Evolutionary conservation across 129 eudicot genomes (phyloP), one percentile per base, ranked within the genome.

Genomic region (Escallonia rubra): DNA sequence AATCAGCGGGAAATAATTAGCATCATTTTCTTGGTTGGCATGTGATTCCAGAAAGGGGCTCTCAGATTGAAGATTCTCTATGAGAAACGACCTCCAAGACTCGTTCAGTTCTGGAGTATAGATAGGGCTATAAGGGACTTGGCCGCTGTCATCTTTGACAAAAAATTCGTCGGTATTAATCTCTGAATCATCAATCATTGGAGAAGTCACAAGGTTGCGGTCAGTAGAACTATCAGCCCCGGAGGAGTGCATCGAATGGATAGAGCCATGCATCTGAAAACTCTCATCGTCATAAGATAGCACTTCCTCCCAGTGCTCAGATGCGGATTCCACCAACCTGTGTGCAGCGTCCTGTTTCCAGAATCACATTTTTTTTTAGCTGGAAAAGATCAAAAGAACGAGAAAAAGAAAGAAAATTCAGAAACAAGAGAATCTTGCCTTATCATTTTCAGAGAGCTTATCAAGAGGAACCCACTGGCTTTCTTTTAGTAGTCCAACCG

Each of bases 391-490:
- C 2, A 16, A 41, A 4, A 12, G 40, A 59, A 54, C 13, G 10
- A 11, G n/a, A 43, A 11, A 42, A 15, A 46, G 48, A 58, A 2
- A 34, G 23, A 48, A 48, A 43, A 76, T 15, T 41, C 41, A 7
- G 15, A 39, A 43, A 1, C 16, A 34, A 71, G 63, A 53, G 60
- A 47, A 63, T 40, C 71, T 39, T 66, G 45, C 90, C 96, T 82
- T 82, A 66, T 90, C 83, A 14, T 51, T 72, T 65, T 82, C 77
- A 46, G 90, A 74, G 54, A 90, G 79, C 56, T 72, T 50, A 71
- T 80, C 70, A 44, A 59, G 59, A 4, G 84, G 83, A 72, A 87
- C 40, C 47, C 61, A 87, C 23, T 65, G 65, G 56, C 74, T 60
- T 38, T 80, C 83, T n/a, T 8, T 57, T 63, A 78, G 60, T 48